Conservation (phyloP, 2,329 filamentous ascomycete genomes). For the Alternaria alternata region DNA sequence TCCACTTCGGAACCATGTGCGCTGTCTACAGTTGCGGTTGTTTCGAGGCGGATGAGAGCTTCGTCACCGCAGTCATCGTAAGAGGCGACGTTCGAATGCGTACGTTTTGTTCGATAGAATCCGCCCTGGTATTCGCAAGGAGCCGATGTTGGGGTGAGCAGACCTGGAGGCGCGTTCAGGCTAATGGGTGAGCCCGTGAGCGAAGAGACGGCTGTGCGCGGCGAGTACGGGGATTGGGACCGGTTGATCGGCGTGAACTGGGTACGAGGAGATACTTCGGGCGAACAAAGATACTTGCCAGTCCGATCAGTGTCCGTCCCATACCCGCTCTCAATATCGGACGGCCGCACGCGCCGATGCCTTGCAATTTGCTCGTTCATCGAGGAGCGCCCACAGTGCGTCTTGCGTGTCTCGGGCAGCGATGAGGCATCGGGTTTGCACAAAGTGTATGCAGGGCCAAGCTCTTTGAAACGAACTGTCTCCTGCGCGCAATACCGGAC, state of each 20-base stretch:
- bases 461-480: conserved; percentile 47
- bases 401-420: conserved; percentile 17
- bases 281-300: conserved; percentile 49
- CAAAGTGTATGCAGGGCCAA: conserved; percentile 30
- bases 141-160: conserved; percentile 24
- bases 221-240: conserved; percentile 25
- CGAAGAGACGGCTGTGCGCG: conserved; percentile 18
- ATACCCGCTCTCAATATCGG: conserved; percentile 53
- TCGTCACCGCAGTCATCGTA: conserved; percentile 7
- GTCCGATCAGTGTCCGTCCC: conserved; percentile 53
- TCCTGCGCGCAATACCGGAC: conserved; percentile 50
- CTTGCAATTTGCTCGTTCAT: not conserved
- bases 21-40: conserved; percentile 11
- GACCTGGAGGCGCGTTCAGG: conserved; percentile 5
- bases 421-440: conserved; percentile 2
- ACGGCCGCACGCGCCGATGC: conserved; percentile 16
- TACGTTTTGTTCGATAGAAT: conserved; percentile 35
- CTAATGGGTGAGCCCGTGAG: conserved; percentile 20
- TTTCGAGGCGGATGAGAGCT: conserved; percentile 13
- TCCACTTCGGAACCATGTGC: conserved; percentile 6
- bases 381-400: conserved; percentile 13
- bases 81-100: conserved; percentile 34
- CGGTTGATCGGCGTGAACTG: conserved; percentile 55
- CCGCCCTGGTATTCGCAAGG: conserved; percentile 19
- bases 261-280: conserved; percentile 50